These are phyloP conservation scores for Malania oleifera DNA, from an alignment of 164 flowering plant species.

Conservation along the genomic window DNA sequence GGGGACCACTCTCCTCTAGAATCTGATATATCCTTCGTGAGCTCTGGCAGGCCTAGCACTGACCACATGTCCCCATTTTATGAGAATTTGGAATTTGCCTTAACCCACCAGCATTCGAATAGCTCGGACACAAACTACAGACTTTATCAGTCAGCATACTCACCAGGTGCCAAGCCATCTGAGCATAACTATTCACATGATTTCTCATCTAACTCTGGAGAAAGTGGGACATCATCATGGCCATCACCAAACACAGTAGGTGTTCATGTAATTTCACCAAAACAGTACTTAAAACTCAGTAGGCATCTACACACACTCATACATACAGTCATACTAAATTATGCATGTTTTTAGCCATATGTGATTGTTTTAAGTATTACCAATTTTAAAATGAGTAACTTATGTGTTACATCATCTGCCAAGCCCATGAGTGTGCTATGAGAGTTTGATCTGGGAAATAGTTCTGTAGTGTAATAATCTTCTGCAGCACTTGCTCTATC, in stretches of 20 bases:
- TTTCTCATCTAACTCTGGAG: conserved; percentile 21
- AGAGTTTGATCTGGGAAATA: no score
- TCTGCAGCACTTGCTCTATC: no score
- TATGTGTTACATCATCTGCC: no score
- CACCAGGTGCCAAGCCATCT: conserved; percentile 17
- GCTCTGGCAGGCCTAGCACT: conserved; percentile 57
- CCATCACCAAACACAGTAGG: conserved; percentile 30
- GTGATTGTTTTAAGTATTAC: no score
- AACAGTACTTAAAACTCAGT: no score
- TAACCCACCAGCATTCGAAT: conserved; percentile 25
- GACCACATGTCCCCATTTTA: conserved; percentile 41
- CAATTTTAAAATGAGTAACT: no score
- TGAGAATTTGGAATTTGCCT: conserved; percentile 33
- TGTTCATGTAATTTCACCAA: no score
- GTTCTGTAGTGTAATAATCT: no score
- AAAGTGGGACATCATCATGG: conserved; percentile 18
- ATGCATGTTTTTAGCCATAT: no score
- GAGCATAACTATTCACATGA: conserved; percentile 21
- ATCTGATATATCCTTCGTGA: conserved; percentile 52
- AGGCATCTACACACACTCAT: no score
- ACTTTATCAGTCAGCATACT: conserved; percentile 18
- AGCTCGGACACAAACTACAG: conserved; percentile 8
- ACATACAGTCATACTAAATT: no score
- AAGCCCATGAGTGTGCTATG: no score
- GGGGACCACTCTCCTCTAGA: conserved; percentile 31